Evolutionary conservation across 2,329 filamentous ascomycete genomes (phyloP), one percentile per base, ranked within the genome.

Genomic region (Pezicula rhizophila): DNA sequence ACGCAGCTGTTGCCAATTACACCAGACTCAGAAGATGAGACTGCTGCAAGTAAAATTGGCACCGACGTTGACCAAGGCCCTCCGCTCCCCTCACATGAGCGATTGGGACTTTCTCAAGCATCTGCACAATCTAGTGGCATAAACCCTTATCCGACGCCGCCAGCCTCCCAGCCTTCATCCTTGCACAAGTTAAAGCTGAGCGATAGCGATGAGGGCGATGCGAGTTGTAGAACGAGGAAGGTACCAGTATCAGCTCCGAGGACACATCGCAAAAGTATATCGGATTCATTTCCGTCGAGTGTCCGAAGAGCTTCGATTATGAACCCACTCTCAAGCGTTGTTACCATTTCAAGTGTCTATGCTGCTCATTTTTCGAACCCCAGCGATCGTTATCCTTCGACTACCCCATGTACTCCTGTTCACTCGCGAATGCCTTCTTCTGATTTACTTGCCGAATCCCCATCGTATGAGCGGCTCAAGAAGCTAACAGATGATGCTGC

Each of bases 401-500:
- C 77, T 60, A 69, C 71, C 64, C 68, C 74, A 59, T 70, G 66
- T 68, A 70, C 78, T 71, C 72, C 77, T 68, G 71, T 74, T 68
- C 70, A 68, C 56, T 68, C 72, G 51, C 65, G 68, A 60, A 65
- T 68, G 64, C 68, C 68, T 68, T 68, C 70, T 68, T 68, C 70
- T 65, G 70, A 68, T 65, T 66, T 68, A 57, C 64, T 67, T 58
- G 56, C 63, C 66, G 65, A 78, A 66, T 84, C 79, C 70, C 77
- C 79, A 67, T 81, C 82, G 66, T 73, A 80, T 75, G 76, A 79
- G 70, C 78, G 80, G 74, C 77, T 86, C 69, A 87, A 81, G 76
- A 86, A 85, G 87, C 91, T 96, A 89, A 96, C 90, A 81, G 78
- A 83, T 78, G 80, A 82, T 77, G 75, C 75, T 69, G 67, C 71